Evolutionary conservation across 164 flowering plant species (phyloP).

Genomic region (Vitis labrusca): DNA sequence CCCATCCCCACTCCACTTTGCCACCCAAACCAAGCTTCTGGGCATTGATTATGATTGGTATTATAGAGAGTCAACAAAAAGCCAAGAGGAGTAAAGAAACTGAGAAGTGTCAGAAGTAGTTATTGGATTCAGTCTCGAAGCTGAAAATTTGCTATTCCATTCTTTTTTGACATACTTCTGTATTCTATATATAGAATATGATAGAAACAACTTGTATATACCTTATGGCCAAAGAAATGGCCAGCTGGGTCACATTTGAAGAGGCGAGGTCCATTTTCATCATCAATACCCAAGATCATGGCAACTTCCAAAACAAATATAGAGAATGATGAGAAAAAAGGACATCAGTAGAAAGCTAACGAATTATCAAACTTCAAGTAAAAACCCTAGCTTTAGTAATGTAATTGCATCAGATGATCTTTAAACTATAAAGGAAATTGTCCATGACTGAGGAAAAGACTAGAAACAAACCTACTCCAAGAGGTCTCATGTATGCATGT

Average conservation of each 20-base stretch:
- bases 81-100: no score
- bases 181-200: neutral
- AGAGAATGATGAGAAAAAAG: neutral
- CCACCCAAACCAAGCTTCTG: no score
- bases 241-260: slow-evolving; percentile 99
- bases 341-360: neutral
- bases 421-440: neutral
- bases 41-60: no score
- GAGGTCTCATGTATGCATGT: slow-evolving; percentile 99
- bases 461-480: slow-evolving; percentile 79
- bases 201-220: slow-evolving; percentile 17
- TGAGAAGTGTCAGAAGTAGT: no score
- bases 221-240: slow-evolving; percentile 97
- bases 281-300: slow-evolving; percentile 95
- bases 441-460: neutral
- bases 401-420: neutral
- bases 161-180: neutral
- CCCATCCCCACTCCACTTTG: no score
- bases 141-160: no score
- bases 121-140: no score
- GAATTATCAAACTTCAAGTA: neutral
- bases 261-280: slow-evolving; percentile 87
- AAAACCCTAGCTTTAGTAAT: neutral
- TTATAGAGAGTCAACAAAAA: no score
- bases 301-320: slow-evolving; percentile 53